Percentiles rank a stretch among this genome's conserved stretches.
phyloP scores from a whole-genome alignment of 306 rosid genomes.

The Rosa multiflora region DNA sequence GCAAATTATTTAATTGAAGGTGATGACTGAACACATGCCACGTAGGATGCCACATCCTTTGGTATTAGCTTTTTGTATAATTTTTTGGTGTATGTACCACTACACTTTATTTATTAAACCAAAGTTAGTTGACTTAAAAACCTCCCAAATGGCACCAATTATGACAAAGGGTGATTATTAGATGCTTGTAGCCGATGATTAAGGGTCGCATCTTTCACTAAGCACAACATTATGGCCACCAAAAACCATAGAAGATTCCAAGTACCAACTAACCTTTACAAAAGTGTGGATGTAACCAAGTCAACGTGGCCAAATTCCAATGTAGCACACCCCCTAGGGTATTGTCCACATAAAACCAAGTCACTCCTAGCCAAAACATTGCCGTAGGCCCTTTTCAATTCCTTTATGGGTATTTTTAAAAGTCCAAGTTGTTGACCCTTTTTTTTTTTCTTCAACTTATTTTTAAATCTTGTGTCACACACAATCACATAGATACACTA shows the following conservation, averaged over 20 bases:
- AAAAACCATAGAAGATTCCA: neutral
- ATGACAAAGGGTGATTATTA: neutral
- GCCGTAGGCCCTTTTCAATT: neutral
- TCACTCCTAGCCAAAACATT: conserved; percentile 10
- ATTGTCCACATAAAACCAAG: conserved; percentile 5
- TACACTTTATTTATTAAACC: neutral
- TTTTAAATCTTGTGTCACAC: neutral
- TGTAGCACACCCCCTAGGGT: neutral
- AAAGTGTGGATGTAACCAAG: conserved; percentile 10
- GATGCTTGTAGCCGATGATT: neutral
- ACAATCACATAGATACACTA: conserved; percentile 17
- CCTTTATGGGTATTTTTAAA: neutral
- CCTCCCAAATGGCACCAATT: conserved; percentile 3
- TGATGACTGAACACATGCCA: too few species aligned
- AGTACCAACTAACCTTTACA: neutral
- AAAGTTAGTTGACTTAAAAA: neutral
- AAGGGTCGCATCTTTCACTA: neutral
- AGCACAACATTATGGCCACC: neutral
- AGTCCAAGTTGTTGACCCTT: neutral
- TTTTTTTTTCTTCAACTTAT: neutral
- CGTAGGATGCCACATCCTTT: too few species aligned
- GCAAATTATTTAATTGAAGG: too few species aligned
- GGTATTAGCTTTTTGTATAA: too few species aligned
- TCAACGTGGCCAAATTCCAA: conserved; percentile 20
- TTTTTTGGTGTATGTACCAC: too few species aligned